These are phyloP conservation scores for Syncephalis plumigaleata DNA, from an alignment of 371 early-diverging fungal genomes.

Conservation along the genomic window DNA sequence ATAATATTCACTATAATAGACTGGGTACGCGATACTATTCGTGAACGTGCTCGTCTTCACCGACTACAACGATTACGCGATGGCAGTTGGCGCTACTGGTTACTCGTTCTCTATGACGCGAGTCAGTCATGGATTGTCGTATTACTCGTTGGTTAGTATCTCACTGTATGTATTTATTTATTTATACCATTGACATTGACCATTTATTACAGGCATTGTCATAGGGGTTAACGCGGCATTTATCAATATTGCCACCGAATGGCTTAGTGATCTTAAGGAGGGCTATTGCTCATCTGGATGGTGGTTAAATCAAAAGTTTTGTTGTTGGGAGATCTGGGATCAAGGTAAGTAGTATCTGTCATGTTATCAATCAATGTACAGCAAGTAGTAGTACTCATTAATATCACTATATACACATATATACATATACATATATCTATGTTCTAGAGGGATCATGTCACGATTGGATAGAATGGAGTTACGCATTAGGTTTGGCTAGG, in stretches of 20 bases:
- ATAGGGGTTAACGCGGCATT: constrained; percentile 70
- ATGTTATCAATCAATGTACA: too few species aligned
- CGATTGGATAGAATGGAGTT: constrained; percentile 15
- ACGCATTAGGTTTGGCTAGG: constrained; percentile 1
- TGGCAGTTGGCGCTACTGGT: constrained; percentile 33
- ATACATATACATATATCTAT: too few species aligned
- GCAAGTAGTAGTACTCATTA: too few species aligned
- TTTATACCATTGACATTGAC: constrained; percentile 1
- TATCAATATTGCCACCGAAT: constrained; percentile 72
- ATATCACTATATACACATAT: too few species aligned
- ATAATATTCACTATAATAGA: constrained; percentile 40
- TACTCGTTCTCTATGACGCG: constrained; percentile 47
- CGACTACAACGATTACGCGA: constrained; percentile 23
- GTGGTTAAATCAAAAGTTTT: constrained; percentile 91
- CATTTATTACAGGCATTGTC: constrained; percentile 28
- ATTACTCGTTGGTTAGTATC: constrained; percentile 39
- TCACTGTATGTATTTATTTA: not conserved
- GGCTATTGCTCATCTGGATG: constrained; percentile 80
- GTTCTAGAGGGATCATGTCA: constrained; percentile 19
- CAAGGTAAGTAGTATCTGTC: constrained; percentile 18
- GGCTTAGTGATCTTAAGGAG: constrained; percentile 67
- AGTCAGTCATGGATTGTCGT: constrained; percentile 80
- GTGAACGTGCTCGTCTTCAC: constrained; percentile 58
- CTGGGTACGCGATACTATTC: constrained; percentile 77
- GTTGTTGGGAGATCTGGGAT: constrained; percentile 72